phyloP scores from a whole-genome alignment of 306 rosid genomes.

The Morella rubra region DNA sequence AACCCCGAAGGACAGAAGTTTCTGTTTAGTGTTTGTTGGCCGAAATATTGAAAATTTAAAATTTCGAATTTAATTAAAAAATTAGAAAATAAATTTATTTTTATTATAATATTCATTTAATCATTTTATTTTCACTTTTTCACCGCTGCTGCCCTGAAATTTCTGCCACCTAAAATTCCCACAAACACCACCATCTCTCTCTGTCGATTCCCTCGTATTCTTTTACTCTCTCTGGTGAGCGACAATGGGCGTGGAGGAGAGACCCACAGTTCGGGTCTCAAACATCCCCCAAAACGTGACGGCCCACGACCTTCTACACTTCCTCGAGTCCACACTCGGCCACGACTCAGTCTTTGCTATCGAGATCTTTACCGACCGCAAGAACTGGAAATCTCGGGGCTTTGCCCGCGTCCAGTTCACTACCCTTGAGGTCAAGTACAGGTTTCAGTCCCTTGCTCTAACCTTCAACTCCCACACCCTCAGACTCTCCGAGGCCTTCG shows the following conservation, averaged over 20 bases:
- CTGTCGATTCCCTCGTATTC: neutral
- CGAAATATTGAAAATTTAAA: too few relatives aligned
- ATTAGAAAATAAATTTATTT: too few relatives aligned
- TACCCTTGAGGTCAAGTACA: conserved; percentile 32
- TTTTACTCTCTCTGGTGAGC: neutral
- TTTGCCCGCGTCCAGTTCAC: conserved; percentile 85
- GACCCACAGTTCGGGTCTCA: conserved; percentile 44
- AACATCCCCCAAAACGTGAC: conserved; percentile 63
- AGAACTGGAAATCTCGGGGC: conserved; percentile 83
- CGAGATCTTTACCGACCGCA: conserved; percentile 59
- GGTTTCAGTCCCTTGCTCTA: conserved; percentile 49
- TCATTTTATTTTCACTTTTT: too few relatives aligned
- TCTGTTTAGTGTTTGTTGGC: too few relatives aligned
- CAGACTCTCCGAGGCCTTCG: conserved; percentile 40
- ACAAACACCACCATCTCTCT: too few relatives aligned
- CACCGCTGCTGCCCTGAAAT: too few relatives aligned
- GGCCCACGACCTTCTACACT: conserved; percentile 59
- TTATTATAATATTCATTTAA: too few relatives aligned
- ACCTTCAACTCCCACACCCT: conserved; percentile 52
- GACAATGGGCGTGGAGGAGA: conserved; percentile 37
- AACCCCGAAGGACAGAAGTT: too few relatives aligned
- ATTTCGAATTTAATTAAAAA: too few relatives aligned
- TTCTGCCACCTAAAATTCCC: too few relatives aligned
- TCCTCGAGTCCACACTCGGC: conserved; percentile 53
- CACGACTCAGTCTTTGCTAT: conserved; percentile 67